Conservation (phyloP, 257 asterid genomes). For the Plantago elongata region DNA sequence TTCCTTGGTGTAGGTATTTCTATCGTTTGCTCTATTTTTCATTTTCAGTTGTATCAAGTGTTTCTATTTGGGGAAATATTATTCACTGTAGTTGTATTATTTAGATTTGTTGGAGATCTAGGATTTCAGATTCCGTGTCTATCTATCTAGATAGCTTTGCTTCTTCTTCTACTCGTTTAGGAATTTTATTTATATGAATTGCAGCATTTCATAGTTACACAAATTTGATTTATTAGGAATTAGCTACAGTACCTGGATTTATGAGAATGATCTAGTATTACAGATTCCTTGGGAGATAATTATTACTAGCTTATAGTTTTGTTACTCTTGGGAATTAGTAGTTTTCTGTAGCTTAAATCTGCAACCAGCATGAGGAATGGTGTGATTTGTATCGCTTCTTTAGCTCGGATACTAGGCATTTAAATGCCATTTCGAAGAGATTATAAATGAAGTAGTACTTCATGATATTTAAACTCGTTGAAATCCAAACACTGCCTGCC, state of each 20-base stretch:
- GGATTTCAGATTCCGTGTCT: too few relatives aligned
- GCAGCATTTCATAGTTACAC: background rate
- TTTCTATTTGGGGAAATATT: too few relatives aligned
- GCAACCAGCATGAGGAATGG: background rate
- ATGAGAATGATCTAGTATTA: background rate
- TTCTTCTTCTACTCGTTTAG: too few relatives aligned
- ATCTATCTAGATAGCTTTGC: too few relatives aligned
- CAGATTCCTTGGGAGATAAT: background rate
- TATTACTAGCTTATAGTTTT: background rate
- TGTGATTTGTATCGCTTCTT: background rate
- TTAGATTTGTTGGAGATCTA: too few relatives aligned
- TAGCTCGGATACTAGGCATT: background rate
- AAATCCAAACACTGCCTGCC: background rate
- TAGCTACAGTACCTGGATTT: background rate
- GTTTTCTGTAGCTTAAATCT: background rate
- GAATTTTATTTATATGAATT: too few relatives aligned
- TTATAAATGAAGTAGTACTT: background rate
- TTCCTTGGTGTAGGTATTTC: slow-evolving; percentile 90
- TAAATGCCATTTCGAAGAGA: background rate
- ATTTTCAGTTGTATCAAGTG: background rate
- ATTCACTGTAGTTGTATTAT: too few relatives aligned
- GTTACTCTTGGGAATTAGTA: background rate
- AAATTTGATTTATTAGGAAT: too few relatives aligned
- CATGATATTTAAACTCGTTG: background rate
- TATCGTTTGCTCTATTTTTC: background rate